phyloP scores from a whole-genome alignment of 768 basidiomycete species.

The Panus rudis region DNA sequence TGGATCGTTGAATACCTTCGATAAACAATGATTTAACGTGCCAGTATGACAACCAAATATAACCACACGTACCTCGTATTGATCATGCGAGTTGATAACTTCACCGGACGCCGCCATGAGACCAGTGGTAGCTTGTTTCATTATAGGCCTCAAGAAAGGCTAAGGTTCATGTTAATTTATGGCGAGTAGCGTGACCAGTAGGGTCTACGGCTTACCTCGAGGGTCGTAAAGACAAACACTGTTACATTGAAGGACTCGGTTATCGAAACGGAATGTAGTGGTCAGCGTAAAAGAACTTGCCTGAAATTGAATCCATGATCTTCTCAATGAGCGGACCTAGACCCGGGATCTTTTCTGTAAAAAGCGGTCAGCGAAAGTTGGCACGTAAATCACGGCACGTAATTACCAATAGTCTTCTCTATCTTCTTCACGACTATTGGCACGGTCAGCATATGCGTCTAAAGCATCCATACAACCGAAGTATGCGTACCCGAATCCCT shows the following conservation, averaged over 20 bases:
- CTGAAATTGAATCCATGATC: conserved; percentile 63
- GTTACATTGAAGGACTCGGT: conserved; percentile 10
- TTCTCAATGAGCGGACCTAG: conserved; percentile 70
- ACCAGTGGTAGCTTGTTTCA: conserved; percentile 61
- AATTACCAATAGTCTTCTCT: conserved; percentile 56
- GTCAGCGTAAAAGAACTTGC: conserved; percentile 26
- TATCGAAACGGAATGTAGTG: background rate
- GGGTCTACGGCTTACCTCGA: conserved; percentile 52
- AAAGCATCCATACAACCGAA: background rate
- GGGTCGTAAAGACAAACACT: conserved; percentile 79
- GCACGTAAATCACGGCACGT: background rate
- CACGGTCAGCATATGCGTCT: conserved; percentile 1
- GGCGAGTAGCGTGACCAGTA: background rate
- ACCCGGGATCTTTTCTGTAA: conserved; percentile 76
- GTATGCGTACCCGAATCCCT: conserved; percentile 58
- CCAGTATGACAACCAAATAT: background rate
- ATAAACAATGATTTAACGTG: background rate
- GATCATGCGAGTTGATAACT: conserved; percentile 75
- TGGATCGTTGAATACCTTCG: conserved; percentile 71
- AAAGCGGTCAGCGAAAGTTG: background rate
- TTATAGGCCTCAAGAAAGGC: conserved; percentile 76
- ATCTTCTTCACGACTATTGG: conserved; percentile 68
- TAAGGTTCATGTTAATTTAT: conserved; percentile 18
- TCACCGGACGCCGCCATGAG: conserved; percentile 61
- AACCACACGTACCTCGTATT: conserved; percentile 51